Conservation (phyloP, 805 yeast species). For the Ogataea sp. region DNA sequence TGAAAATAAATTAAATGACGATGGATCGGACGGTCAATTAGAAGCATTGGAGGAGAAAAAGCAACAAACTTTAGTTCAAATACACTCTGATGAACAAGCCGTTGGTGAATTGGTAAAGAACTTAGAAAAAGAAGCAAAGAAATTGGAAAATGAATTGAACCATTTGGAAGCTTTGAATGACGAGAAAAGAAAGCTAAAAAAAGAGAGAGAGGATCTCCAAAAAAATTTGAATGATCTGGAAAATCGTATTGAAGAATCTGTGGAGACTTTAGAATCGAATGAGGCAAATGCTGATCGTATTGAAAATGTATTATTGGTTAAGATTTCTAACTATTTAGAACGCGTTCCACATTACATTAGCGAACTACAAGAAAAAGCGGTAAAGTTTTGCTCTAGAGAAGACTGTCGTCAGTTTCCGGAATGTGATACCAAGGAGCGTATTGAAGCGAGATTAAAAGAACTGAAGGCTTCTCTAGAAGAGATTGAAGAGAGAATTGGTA, state of each 20-base stretch:
- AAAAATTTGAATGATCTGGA: background rate
- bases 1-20: constrained; percentile 33
- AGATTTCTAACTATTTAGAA: background rate
- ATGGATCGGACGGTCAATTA: constrained; percentile 33
- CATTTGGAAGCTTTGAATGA: background rate
- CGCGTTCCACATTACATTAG: background rate
- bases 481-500: constrained; percentile 47
- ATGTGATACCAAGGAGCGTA: constrained; percentile 36
- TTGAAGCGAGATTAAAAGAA: constrained; percentile 38
- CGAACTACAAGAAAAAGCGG: background rate
- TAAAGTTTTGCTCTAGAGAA: constrained; percentile 35
- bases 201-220: background rate
- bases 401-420: constrained; percentile 30
- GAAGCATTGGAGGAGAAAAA: constrained; percentile 8
- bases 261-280: background rate
- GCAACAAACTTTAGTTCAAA: background rate
- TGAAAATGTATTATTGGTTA: background rate
- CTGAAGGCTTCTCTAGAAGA: constrained; percentile 39
- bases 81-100: background rate
- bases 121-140: background rate
- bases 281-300: background rate
- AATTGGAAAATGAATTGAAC: background rate
- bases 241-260: background rate
- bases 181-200: background rate
- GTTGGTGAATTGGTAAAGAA: background rate